A percentile compares a stretch with the other conserved stretches of the same genome.
phyloP scores from a whole-genome alignment of 1,284 basidiomycete species.

The Exobasidium cylindrosporum region DNA sequence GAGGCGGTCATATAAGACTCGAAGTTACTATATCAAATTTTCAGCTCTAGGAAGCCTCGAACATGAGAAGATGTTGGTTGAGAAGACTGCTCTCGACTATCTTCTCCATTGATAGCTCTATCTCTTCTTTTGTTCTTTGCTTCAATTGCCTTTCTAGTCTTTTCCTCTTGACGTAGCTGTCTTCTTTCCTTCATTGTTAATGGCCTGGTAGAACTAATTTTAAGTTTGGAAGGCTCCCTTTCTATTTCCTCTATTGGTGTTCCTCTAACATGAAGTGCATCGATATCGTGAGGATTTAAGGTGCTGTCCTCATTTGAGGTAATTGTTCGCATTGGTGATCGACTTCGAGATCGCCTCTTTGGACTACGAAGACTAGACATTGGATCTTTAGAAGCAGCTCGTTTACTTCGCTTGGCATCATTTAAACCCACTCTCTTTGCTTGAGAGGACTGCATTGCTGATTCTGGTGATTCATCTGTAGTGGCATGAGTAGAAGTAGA shows the following conservation, averaged over 20 bases:
- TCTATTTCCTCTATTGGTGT: neutral
- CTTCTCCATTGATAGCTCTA: constrained; percentile 27
- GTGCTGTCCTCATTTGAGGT: neutral
- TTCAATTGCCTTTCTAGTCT: constrained; percentile 6
- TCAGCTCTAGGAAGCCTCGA: constrained; percentile 39
- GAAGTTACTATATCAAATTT: constrained; percentile 23
- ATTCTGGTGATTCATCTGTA: constrained; percentile 34
- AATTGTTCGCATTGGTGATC: constrained; percentile 22
- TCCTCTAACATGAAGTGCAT: neutral
- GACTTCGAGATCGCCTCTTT: constrained; percentile 36
- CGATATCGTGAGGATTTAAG: neutral
- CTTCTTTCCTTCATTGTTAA: constrained; percentile 24
- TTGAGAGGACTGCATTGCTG: neutral
- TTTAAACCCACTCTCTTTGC: constrained; percentile 13
- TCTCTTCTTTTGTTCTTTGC: constrained; percentile 28
- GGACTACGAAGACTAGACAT: constrained; percentile 34
- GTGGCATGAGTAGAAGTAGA: constrained; percentile 35
- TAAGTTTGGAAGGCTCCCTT: neutral
- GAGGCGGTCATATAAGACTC: neutral
- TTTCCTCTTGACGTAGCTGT: constrained; percentile 23
- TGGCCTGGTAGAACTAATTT: neutral
- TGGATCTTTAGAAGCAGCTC: constrained; percentile 35
- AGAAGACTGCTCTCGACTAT: neutral
- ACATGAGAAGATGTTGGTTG: constrained; percentile 26
- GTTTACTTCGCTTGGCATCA: constrained; percentile 31